Base-by-base conservation (phyloP, 1,139 yeast species). In the Geotrichum macrosporum region DNA sequence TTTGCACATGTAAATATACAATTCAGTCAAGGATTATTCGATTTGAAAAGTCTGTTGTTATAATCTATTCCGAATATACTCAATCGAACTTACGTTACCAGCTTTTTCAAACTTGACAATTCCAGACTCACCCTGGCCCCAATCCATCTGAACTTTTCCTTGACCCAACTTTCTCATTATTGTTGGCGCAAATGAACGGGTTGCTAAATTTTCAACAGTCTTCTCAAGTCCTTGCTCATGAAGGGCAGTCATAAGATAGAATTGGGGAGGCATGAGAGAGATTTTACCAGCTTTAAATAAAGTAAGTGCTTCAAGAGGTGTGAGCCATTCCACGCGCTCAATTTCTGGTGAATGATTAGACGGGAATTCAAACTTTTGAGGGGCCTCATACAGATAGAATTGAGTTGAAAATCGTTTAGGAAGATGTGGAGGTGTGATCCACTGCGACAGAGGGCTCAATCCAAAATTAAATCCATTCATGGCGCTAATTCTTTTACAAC, bases 251-350 rank as follows among this genome's bases (percentile, higher is more conserved):
- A 60, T 43, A 13, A 63, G 44, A 42, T 60, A 63, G 50, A 54
- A 64, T 50, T 64, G 68, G 2, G 68, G 68, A 1, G 68, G 68
- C 56, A 59, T 57, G 31, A 64, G 49, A 4, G 53, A 44, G 29
- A 64, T 50, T n/a, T 53, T 41, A 10, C 62, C 59, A 4, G 38
- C 32, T 9, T 44, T 21, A 48, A 60, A 63, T 36, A 42, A 47
- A 8, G 41, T 50, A 26, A 63, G 47, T 3, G 60, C 61, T 27
- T 59, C 55, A 2, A 43, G 36, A 2, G 68, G 64, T 1, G 57
- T 53, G 26, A 62, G 40, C 68, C 68, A 64, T 30, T 62, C 64
- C 10, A 64, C 36, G 4, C 38, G 31, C 9, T 34, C 49, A 8
- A 50, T 53, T 34, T 55, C 57, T 16, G 40, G 42, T 26, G 36